Evolutionary conservation across 1,139 yeast species (phyloP).

Genomic region (Taphrina confusa): DNA sequence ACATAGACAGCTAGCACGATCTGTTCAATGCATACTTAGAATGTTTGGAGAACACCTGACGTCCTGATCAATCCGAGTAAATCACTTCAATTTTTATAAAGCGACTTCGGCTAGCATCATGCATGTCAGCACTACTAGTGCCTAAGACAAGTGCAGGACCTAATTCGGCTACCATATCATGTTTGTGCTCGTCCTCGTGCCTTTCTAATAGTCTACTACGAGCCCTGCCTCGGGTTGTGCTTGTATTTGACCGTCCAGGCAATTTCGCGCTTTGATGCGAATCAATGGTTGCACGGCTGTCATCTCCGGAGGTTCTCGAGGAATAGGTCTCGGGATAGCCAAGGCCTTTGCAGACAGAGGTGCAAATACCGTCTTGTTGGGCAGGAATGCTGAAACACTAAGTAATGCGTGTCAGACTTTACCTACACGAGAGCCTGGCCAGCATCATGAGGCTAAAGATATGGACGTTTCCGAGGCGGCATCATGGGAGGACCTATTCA

Average conservation of each 20-base stretch:
- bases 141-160: too few species aligned
- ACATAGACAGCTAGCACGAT: background rate
- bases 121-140: too few species aligned
- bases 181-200: too few species aligned
- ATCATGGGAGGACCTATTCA: constrained; percentile 10
- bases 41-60: too few species aligned
- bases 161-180: too few species aligned
- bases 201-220: too few species aligned
- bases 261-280: constrained; percentile 1
- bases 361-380: constrained; percentile 60
- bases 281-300: constrained; percentile 40
- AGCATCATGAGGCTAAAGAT: constrained; percentile 51
- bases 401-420: constrained; percentile 47
- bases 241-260: too few species aligned
- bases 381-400: constrained; percentile 55
- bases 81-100: too few species aligned
- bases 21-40: too few species aligned
- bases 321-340: constrained; percentile 75
- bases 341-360: constrained; percentile 61
- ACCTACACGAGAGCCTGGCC: constrained; percentile 48
- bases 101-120: too few species aligned
- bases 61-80: too few species aligned
- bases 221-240: too few species aligned
- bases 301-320: constrained; percentile 84
- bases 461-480: constrained; percentile 45